phyloP scores from a whole-genome alignment of 805 yeast genomes.

The Ogataea nakhonphanomensis region DNA sequence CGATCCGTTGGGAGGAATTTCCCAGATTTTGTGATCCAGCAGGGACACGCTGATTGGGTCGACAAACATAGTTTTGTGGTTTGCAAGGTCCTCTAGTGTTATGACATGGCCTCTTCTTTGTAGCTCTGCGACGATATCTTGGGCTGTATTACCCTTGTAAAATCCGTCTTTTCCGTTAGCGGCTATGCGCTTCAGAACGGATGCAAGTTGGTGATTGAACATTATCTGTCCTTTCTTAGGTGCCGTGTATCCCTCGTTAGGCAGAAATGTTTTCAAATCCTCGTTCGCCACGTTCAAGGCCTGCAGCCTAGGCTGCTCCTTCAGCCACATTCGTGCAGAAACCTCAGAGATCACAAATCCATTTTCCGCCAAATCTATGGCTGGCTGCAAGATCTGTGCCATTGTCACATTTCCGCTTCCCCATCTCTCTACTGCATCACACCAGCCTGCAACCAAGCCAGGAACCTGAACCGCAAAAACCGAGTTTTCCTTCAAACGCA shows the following conservation, averaged over 20 bases:
- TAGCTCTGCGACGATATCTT: slow-evolving; percentile 55
- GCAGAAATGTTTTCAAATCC: slow-evolving; percentile 34
- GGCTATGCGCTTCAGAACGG: slow-evolving; percentile 50
- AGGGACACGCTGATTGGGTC: slow-evolving; percentile 59
- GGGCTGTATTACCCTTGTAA: slow-evolving; percentile 69
- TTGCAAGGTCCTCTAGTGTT: slow-evolving; percentile 49
- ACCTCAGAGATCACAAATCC: slow-evolving; percentile 66
- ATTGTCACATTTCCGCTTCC: slow-evolving; percentile 66
- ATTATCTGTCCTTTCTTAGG: slow-evolving; percentile 62
- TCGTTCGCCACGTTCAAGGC: slow-evolving; percentile 31
- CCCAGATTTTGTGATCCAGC: slow-evolving; percentile 61
- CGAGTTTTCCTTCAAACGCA: slow-evolving; percentile 49
- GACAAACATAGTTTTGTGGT: slow-evolving; percentile 59
- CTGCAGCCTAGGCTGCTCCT: slow-evolving; percentile 38
- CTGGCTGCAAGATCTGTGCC: slow-evolving; percentile 57
- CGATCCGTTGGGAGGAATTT: slow-evolving; percentile 82
- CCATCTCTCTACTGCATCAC: slow-evolving; percentile 64
- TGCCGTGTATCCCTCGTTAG: slow-evolving; percentile 34
- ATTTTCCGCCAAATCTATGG: slow-evolving; percentile 63
- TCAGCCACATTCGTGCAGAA: slow-evolving; percentile 49
- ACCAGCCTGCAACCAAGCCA: slow-evolving; percentile 80
- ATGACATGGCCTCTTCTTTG: slow-evolving; percentile 53
- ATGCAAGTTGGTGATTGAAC: slow-evolving; percentile 50
- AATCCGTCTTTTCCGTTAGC: slow-evolving; percentile 59
- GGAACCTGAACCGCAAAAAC: slow-evolving; percentile 68